phyloP scores from a whole-genome alignment of 2,329 filamentous ascomycete species.

The Fusarium sp. region DNA sequence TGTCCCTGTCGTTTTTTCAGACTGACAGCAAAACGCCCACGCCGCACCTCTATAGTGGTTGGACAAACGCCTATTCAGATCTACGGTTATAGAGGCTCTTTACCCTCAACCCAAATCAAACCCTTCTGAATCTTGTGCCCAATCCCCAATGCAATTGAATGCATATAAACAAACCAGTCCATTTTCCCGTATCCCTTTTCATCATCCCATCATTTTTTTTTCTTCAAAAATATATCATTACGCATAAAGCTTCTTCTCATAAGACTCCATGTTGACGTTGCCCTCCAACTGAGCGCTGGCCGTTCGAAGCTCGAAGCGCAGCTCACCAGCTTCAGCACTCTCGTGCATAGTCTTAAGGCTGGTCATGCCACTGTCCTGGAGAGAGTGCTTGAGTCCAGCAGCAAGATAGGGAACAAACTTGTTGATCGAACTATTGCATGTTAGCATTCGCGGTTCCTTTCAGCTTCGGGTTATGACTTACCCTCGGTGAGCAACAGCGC shows the following conservation, averaged over 20 bases:
- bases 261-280: constrained; percentile 97
- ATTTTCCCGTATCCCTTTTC: constrained; percentile 25
- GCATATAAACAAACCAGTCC: constrained; percentile 30
- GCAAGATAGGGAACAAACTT: constrained; percentile 97
- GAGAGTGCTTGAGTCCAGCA: constrained; percentile 94
- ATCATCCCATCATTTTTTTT: constrained; percentile 28
- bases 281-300: constrained; percentile 96
- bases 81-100: constrained; percentile 39
- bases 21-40: constrained; percentile 41
- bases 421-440: constrained; percentile 73
- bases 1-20: constrained; percentile 24
- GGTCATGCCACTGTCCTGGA: constrained; percentile 92
- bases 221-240: constrained; percentile 59
- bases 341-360: constrained; percentile 82
- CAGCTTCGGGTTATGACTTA: constrained; percentile 47
- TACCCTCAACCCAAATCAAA: constrained; percentile 30
- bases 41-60: constrained; percentile 43
- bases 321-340: constrained; percentile 75
- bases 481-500: constrained; percentile 81
- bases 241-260: constrained; percentile 99
- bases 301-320: constrained; percentile 94
- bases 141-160: constrained; percentile 34
- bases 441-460: constrained; percentile 43
- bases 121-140: constrained; percentile 29
- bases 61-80: constrained; percentile 46